Conservation (phyloP, 192 early-diverging fungal species). For the Podila epicladia region DNA sequence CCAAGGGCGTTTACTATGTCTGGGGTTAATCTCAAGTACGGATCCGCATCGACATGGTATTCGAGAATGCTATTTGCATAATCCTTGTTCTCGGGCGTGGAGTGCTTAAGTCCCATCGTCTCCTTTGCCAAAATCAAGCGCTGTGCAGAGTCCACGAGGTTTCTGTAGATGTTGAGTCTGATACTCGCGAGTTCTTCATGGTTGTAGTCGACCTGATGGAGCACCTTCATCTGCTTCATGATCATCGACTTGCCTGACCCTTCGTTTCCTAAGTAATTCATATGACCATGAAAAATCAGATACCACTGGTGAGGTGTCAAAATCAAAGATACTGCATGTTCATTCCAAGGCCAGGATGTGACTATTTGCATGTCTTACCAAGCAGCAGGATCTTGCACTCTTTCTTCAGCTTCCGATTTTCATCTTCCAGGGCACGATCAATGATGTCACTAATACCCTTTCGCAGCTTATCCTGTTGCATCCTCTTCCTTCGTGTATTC, state of each 20-base stretch:
- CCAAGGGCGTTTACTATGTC: constrained; percentile 74
- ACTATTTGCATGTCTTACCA: constrained; percentile 52
- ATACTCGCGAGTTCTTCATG: constrained; percentile 79
- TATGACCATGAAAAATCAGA: not conserved
- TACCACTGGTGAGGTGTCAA: not conserved
- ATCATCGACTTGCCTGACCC: constrained; percentile 93
- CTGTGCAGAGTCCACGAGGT: constrained; percentile 87
- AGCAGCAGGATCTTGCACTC: constrained; percentile 75
- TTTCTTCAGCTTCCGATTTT: constrained; percentile 58
- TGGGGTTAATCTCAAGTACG: constrained; percentile 59
- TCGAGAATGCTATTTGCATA: constrained; percentile 28
- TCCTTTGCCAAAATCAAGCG: constrained; percentile 76
- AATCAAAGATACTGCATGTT: not conserved
- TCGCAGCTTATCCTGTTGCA: constrained; percentile 58
- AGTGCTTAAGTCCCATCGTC: constrained; percentile 65
- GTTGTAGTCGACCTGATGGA: constrained; percentile 91
- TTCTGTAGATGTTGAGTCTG: constrained; percentile 85
- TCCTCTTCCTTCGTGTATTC: too few relatives aligned
- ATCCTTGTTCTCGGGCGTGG: constrained; percentile 57
- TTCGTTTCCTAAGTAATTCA: not conserved
- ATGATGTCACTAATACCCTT: constrained; percentile 56
- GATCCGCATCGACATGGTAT: constrained; percentile 61
- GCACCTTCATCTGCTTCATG: constrained; percentile 98
- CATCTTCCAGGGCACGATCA: constrained; percentile 65
- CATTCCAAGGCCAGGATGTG: too few relatives aligned